phyloP scores from a whole-genome alignment of 2,329 filamentous ascomycete species.

The Didymella exigua region DNA sequence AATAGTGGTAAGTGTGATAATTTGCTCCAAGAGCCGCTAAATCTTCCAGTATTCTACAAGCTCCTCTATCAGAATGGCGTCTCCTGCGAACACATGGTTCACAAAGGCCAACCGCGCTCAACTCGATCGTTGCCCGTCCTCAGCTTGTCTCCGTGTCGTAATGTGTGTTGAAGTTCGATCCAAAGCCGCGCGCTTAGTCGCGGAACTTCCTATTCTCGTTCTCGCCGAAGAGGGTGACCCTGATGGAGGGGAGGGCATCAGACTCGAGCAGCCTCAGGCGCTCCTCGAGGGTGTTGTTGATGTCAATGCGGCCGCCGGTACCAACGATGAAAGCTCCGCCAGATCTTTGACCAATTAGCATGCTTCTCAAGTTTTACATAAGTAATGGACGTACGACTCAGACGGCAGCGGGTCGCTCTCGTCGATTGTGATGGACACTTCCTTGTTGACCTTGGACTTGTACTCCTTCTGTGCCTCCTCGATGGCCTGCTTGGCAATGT shows the following conservation, averaged over 20 bases:
- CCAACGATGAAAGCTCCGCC: slow-evolving; percentile 84
- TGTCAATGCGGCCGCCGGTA: slow-evolving; percentile 89
- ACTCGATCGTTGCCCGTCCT: neutral
- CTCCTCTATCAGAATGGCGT: slow-evolving; percentile 8
- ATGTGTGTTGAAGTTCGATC: neutral
- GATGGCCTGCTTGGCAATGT: slow-evolving; percentile 76
- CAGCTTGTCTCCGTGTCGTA: slow-evolving; percentile 5
- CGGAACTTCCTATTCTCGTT: slow-evolving; percentile 96
- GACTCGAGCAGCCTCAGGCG: slow-evolving; percentile 83
- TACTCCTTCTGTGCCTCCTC: slow-evolving; percentile 80
- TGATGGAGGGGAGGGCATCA: slow-evolving; percentile 81
- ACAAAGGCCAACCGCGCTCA: neutral
- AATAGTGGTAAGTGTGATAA: slow-evolving; percentile 7
- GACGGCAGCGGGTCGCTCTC: slow-evolving; percentile 80
- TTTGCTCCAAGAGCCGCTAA: slow-evolving; percentile 19
- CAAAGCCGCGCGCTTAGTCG: slow-evolving; percentile 65
- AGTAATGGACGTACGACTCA: slow-evolving; percentile 70
- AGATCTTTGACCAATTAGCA: slow-evolving; percentile 61
- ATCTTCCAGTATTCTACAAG: slow-evolving; percentile 20
- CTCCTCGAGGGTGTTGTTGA: slow-evolving; percentile 98
- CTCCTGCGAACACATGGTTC: neutral
- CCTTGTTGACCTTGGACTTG: slow-evolving; percentile 75
- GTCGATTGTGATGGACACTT: slow-evolving; percentile 73
- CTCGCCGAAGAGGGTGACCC: slow-evolving; percentile 87
- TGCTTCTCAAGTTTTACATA: neutral